Evolutionary conservation across 2,329 filamentous ascomycete genomes (phyloP), one percentile per base, ranked within the genome.

Genomic region (Harringtonia aguacate): DNA sequence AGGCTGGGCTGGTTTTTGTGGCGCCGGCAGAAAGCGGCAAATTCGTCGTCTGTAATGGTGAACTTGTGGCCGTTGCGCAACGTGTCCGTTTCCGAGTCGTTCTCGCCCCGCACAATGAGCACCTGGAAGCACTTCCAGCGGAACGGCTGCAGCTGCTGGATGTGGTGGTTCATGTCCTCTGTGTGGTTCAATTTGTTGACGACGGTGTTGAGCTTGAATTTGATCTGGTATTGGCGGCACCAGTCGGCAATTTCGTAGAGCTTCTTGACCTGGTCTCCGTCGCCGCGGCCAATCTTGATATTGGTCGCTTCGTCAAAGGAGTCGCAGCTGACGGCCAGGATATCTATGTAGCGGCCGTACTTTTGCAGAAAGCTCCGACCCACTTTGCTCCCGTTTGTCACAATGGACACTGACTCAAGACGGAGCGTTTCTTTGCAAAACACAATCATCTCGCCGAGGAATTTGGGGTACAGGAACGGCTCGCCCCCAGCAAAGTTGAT

Each of bases 111-210:
- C 14, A 31, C 29, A 28, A 40, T 40, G 9, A 40, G 29, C 9
- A 40, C 29, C 29, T 40, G 38, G 18, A 40, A 40, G 38, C 29
- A 40, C 38, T 40, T 40, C 38, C 29, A 40, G 38, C 29, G 38
- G 20, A 40, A 40, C 12, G 38, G 28, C 38, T 28, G 38, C 38
- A 40, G 38, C 9, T 10, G 28, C 12, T 31, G 14, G 8, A 31
- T 40, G 29, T 33, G 29, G 8, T 7, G 10, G 29, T 40, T 40
- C 29, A 40, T 40, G 14, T 33, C 27, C 15, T 40, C 29, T 4
- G n/a, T 3, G 13, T 22, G 18, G 38, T 40, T 40, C 10, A 40
- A 28, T 5, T 8, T 10, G 28, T 40, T 40, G 38, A 40, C 28
- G 18, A 40, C 38, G 4, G 29, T 40, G 20, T 40, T 40, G 27